phyloP scores from a whole-genome alignment of 2,329 filamentous ascomycete genomes.

The Metarhizium brunneum region DNA sequence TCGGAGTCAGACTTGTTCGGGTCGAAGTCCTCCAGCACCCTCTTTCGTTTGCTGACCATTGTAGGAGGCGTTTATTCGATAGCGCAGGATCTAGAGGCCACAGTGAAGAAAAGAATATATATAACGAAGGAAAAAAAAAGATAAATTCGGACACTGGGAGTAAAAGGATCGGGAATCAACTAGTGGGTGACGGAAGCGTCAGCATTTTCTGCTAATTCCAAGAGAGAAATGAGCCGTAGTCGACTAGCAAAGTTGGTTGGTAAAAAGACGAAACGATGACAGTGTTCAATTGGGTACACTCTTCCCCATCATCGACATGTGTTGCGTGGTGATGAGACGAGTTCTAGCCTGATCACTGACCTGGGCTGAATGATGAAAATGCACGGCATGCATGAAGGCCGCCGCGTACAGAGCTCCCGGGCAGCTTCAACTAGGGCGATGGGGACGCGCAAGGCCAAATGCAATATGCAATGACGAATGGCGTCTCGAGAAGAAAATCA shows the following conservation, averaged over 20 bases:
- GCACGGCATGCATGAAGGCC: conserved; percentile 1
- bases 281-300: not conserved
- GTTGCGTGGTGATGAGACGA: not conserved
- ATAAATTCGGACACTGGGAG: not conserved
- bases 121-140: too few species aligned
- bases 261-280: not conserved
- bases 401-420: not conserved
- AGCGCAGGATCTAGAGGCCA: conserved; percentile 6
- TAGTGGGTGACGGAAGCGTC: not conserved
- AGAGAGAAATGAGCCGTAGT: not conserved
- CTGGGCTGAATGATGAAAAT: not conserved
- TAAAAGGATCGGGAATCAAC: not conserved
- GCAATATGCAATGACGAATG: not conserved
- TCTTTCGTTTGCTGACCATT: conserved; percentile 46
- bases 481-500: not conserved
- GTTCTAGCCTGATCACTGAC: not conserved
- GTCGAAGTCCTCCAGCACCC: conserved; percentile 50
- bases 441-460: not conserved
- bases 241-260: not conserved
- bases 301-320: not conserved
- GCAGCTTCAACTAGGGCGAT: not conserved
- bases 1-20: conserved; percentile 58
- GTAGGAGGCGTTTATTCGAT: not conserved
- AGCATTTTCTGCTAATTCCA: not conserved
- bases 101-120: not conserved